Evolutionary conservation across 345 rosid genomes (phyloP), one percentile per base, ranked within the genome.

Genomic region (Pistacia vera): DNA sequence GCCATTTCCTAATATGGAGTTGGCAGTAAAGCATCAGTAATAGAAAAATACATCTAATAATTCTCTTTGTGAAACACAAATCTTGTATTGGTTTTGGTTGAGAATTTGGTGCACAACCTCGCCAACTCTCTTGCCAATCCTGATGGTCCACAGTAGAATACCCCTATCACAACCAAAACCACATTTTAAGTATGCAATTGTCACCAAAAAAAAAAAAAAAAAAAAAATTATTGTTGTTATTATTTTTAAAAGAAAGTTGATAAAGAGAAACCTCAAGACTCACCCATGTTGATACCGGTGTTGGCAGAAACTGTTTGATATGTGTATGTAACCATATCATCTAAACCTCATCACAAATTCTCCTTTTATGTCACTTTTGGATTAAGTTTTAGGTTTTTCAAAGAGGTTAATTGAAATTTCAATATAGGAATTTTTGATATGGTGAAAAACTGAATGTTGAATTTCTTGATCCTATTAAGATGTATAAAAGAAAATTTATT

Each of bases 31-130:
- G 46, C 46, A 41, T 41, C 46, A 41, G 8, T 41, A 41, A 41
- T 41, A 41, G 46, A 41, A 41, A 41, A 12, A 59, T 58, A 5
- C 13, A 17, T 72, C 54, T 81, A 89, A 63, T 82, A 89, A 68
- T 87, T 80, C 70, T 89, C 93, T 71, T 89, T 87, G 82, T 87
- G 93, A 75, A 87, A 89, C 3, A 87, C 89, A 75, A 85, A 87
- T 83, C 87, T 80, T 2, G 88, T 85, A 3, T 77, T 72, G 30
- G 89, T 84, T 71, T 55, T 84, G 80, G 82, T 78, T 36, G 93
- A 87, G 80, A 85, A 84, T 63, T 84, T 81, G 82, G 80, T 79
- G 86, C 89, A 85, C 78, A 89, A 13, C 36, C 69, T 55, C 82
- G 85, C 81, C 86, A 89, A 60, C 75, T 87, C 89, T 59, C 82